Base-by-base conservation (phyloP, 768 basidiomycete genomes). In the Boletus sensibilis region DNA sequence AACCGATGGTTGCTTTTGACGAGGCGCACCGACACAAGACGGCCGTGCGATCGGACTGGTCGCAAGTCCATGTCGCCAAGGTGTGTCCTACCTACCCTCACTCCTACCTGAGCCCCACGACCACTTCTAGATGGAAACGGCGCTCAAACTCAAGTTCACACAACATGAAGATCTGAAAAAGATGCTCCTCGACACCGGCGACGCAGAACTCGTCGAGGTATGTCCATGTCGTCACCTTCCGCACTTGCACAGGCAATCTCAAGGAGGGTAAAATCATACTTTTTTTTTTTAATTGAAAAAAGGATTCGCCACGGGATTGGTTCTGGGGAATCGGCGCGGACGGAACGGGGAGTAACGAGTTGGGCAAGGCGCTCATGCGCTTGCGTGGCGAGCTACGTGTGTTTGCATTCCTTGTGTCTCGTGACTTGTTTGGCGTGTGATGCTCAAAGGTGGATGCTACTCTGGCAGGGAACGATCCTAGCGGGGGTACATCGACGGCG, bases 261-360 rank as follows among this genome's bases (percentile, higher is more conserved):
- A 43, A 55, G 12, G 35, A 51, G 5, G 14, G 14, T 47, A 9
- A 31, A 13, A 9, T 18, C 13, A n/a, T 39, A 4, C 13, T 18
- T 18, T n/a, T 44, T 3, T 12, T 25, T 27, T 27, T 27, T n/a
- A n/a, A n/a, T n/a, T n/a, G 3, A 1, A 18, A n/a, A 50, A 60
- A 88, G 86, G 83, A 87, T 69, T 88, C 86, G 11, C 83, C 84
- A 61, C 83, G 83, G 60, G 89, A 90, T 66, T 77, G 85, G 50
- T 89, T 89, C 70, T 90, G 88, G 87, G 88, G 88, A 25, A 68
- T 85, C 59, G 88, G 88, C 6, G 76, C 80, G 25, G 85, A 90
- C 65, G 74, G 82, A 13, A 74, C 77, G 56, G 88, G 88, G 25
- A 80, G 79, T 33, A 90, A 90, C 58, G 86, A 90, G 64, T 77